Evolutionary conservation across 495 filamentous ascomycete species (phyloP).

Genomic region (Margaritispora aquatica): DNA sequence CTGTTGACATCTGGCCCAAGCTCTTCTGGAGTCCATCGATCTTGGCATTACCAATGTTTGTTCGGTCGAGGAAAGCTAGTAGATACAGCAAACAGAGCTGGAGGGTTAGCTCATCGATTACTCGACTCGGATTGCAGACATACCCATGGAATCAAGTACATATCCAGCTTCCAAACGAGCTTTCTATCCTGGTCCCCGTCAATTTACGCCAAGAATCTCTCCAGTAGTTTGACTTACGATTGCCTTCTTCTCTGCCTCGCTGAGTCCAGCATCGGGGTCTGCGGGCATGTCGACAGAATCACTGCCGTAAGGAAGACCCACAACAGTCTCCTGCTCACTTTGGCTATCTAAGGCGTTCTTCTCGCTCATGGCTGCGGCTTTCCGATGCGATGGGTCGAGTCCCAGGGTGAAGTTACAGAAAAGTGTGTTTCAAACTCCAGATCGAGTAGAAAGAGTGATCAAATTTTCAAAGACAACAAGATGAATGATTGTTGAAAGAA

Average conservation of each 20-base stretch:
- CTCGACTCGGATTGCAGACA: constrained; percentile 3
- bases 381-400: neutral
- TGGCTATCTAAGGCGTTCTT: neutral
- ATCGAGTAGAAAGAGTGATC: neutral
- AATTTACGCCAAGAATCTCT: neutral
- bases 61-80: constrained; percentile 73
- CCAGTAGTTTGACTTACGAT: constrained; percentile 1
- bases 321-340: constrained; percentile 1
- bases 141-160: constrained; percentile 67
- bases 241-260: constrained; percentile 4
- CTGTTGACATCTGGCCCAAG: constrained; percentile 39
- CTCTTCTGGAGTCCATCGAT: constrained; percentile 62
- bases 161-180: constrained; percentile 62
- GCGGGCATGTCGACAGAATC: neutral
- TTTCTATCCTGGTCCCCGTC: constrained; percentile 18
- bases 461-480: neutral
- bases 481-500: neutral
- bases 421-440: neutral
- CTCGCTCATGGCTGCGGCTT: constrained; percentile 1
- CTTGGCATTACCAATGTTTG: constrained; percentile 83
- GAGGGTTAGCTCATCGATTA: neutral
- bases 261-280: constrained; percentile 13
- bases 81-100: constrained; percentile 75
- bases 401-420: neutral
- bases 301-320: neutral